Evolutionary conservation across 805 yeast genomes (phyloP).

Genomic region (Cyberlindnera maclurae): DNA sequence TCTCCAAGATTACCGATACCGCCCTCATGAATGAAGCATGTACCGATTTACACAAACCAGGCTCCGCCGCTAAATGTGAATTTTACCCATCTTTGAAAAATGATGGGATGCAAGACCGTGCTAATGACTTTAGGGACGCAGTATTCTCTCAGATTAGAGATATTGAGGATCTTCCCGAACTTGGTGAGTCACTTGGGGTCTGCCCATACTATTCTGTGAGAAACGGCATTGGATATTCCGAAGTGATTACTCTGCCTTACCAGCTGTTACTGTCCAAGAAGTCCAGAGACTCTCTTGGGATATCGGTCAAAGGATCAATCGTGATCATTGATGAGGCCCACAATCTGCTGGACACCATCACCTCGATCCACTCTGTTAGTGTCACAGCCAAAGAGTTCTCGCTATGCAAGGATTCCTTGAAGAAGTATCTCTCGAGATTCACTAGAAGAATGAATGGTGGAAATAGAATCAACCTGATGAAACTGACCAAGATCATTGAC

Average conservation of each 20-base stretch:
- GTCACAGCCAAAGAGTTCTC: constrained; percentile 44
- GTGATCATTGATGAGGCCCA: constrained; percentile 92
- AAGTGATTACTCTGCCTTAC: constrained; percentile 79
- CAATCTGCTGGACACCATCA: constrained; percentile 71
- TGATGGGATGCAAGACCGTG: constrained; percentile 18
- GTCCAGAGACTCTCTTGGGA: constrained; percentile 50
- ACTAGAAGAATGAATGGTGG: constrained; percentile 58
- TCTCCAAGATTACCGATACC: constrained; percentile 39
- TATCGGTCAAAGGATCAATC: constrained; percentile 56
- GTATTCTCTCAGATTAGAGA: constrained; percentile 39
- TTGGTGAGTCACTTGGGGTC: constrained; percentile 49
- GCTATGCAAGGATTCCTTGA: constrained; percentile 40
- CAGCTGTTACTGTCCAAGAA: constrained; percentile 60
- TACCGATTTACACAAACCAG: constrained; percentile 51
- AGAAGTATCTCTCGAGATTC: constrained; percentile 52
- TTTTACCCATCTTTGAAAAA: constrained; percentile 31
- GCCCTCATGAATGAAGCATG: constrained; percentile 75
- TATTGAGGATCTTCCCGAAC: constrained; percentile 65
- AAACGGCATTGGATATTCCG: constrained; percentile 49
- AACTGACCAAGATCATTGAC: constrained; percentile 50
- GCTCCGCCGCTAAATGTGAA: constrained; percentile 30
- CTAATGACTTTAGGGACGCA: constrained; percentile 39
- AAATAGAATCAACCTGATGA: constrained; percentile 63
- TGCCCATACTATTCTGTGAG: constrained; percentile 85
- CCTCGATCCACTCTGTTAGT: constrained; percentile 57